Percentiles rank a stretch among this genome's conserved stretches.
Evolutionary conservation across 192 early-diverging fungal genomes (phyloP).

Genomic region (Backusella circina): DNA sequence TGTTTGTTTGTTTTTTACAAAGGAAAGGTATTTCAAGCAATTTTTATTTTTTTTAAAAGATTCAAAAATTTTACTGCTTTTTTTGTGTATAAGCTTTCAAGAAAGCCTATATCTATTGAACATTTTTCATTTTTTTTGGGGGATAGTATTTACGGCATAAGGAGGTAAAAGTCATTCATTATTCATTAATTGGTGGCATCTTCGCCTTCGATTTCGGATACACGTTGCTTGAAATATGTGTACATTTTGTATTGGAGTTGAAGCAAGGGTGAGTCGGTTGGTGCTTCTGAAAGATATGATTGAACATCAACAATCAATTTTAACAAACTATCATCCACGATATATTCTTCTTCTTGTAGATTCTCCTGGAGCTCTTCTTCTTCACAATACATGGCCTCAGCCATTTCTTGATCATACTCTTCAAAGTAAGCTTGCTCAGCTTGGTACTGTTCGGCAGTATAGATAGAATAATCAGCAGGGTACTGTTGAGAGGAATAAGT

Average conservation of each 20-base stretch:
- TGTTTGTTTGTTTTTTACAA: neutral
- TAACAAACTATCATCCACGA: conserved; percentile 18
- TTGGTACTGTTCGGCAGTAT: neutral
- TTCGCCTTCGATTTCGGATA: conserved; percentile 25
- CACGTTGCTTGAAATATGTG: conserved; percentile 34
- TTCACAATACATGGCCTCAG: neutral
- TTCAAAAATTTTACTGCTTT: conserved; percentile 1
- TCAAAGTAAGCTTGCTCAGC: conserved; percentile 12
- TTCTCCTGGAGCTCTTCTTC: neutral
- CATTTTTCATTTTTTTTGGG: neutral
- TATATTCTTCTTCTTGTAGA: neutral
- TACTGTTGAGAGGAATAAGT: neutral
- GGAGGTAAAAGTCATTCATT: neutral
- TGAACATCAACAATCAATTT: conserved; percentile 34
- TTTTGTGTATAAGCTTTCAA: neutral
- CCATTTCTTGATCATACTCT: conserved; percentile 8
- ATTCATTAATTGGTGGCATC: conserved; percentile 4
- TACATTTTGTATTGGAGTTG: conserved; percentile 39
- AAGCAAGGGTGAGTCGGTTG: conserved; percentile 27
- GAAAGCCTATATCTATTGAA: neutral
- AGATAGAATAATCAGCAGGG: neutral
- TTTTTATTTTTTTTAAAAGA: neutral
- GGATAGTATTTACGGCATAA: neutral
- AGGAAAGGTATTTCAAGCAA: neutral
- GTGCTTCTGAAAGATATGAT: conserved; percentile 29